Percentiles rank a stretch among this genome's conserved stretches.
phyloP scores from a whole-genome alignment of 305 asterid genomes.

The Euphrasia arctica region DNA sequence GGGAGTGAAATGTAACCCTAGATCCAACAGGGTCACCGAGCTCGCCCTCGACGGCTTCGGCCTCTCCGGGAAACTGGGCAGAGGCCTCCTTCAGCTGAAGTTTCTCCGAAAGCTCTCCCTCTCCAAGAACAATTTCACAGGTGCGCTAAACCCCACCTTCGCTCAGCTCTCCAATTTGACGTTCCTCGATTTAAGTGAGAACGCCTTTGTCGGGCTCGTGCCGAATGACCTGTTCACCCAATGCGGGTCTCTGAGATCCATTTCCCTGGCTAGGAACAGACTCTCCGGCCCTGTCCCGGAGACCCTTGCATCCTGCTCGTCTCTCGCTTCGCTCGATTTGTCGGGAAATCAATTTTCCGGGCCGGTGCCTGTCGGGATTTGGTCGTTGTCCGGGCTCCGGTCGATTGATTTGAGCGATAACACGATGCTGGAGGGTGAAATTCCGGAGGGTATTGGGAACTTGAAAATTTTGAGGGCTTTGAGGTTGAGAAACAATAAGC shows the following conservation, averaged over 20 bases:
- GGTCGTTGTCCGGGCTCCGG: constrained; percentile 54
- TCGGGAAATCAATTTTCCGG: constrained; percentile 64
- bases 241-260: constrained; percentile 60
- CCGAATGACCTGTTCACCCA: constrained; percentile 48
- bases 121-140: constrained; percentile 56
- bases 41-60: constrained; percentile 61
- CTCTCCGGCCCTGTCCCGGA: constrained; percentile 59
- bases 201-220: constrained; percentile 45
- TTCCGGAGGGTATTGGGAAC: constrained; percentile 44
- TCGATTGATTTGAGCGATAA: constrained; percentile 64
- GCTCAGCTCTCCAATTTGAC: constrained; percentile 53
- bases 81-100: constrained; percentile 62
- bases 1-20: constrained; percentile 59
- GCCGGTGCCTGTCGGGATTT: constrained; percentile 43
- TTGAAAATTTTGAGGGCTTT: constrained; percentile 51
- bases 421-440: constrained; percentile 51
- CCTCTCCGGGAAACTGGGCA: constrained; percentile 61
- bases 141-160: constrained; percentile 48
- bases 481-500: constrained; percentile 44
- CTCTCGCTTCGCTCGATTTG: constrained; percentile 47
- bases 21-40: constrained; percentile 71
- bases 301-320: constrained; percentile 52
- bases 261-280: constrained; percentile 54
- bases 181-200: constrained; percentile 56
- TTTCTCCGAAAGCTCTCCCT: constrained; percentile 58